These are phyloP conservation scores for Calonectria montana DNA, from an alignment of 2,329 filamentous ascomycete species.

Conservation along the genomic window DNA sequence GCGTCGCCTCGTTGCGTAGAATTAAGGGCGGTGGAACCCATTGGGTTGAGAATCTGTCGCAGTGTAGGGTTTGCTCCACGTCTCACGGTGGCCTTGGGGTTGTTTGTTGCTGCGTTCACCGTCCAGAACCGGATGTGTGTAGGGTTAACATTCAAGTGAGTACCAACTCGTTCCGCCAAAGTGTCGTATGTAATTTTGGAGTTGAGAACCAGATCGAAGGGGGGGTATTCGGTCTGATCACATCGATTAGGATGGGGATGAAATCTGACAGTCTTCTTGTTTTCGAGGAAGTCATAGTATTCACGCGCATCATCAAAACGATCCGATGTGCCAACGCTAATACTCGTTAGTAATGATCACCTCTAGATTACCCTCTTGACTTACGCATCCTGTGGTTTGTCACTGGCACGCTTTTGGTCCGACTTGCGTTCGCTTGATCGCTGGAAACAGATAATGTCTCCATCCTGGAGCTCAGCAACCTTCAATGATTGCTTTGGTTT, in stretches of 20 bases:
- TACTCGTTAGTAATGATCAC: conserved; percentile 20
- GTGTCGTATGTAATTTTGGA: conserved; percentile 92
- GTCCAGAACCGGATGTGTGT: conserved; percentile 95
- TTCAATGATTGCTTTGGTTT: conserved; percentile 91
- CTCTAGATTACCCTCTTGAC: conserved; percentile 21
- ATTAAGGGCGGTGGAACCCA: conserved; percentile 75
- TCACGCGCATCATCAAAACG: conserved; percentile 78
- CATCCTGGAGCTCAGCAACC: conserved; percentile 94
- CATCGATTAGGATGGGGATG: conserved; percentile 71
- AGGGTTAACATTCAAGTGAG: conserved; percentile 79
- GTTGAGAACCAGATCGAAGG: conserved; percentile 83
- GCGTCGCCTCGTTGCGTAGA: conserved; percentile 79
- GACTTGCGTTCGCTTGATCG: conserved; percentile 64
- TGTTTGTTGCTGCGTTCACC: conserved; percentile 79
- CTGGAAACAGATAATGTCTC: conserved; percentile 97
- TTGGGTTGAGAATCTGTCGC: conserved; percentile 80
- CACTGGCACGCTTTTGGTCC: conserved; percentile 42
- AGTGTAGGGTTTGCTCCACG: conserved; percentile 78
- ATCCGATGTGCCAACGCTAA: conserved; percentile 52
- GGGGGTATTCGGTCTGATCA: conserved; percentile 68
- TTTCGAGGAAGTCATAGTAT: conserved; percentile 94
- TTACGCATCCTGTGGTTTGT: conserved; percentile 49
- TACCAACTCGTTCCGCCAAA: conserved; percentile 84
- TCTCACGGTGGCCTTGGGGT: conserved; percentile 82
- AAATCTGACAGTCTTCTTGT: conserved; percentile 84